A percentile compares a stretch with the other conserved stretches of the same genome.
phyloP scores from a whole-genome alignment of 345 rosid genomes.

The Kernera saxatilis region DNA sequence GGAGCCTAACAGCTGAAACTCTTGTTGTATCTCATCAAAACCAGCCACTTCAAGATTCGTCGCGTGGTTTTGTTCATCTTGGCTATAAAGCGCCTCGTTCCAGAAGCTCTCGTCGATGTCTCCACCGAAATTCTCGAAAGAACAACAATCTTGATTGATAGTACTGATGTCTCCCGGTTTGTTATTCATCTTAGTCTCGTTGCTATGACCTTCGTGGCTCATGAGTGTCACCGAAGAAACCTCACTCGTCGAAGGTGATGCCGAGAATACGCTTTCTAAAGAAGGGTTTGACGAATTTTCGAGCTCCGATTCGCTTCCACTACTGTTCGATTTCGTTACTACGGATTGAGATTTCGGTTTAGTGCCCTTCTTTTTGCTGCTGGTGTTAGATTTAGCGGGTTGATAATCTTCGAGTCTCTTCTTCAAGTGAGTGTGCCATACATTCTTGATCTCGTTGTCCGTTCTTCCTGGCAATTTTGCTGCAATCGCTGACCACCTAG shows the following conservation, averaged over 20 bases:
- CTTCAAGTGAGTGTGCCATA: constrained; percentile 93
- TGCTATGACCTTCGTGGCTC: constrained; percentile 14
- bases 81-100: constrained; percentile 39
- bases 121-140: constrained; percentile 35
- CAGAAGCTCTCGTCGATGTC: constrained; percentile 64
- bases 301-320: constrained; percentile 20
- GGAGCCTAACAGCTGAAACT: constrained; percentile 14
- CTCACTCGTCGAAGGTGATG: constrained; percentile 50
- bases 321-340: neutral
- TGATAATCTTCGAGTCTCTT: constrained; percentile 49
- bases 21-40: constrained; percentile 28
- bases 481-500: constrained; percentile 90
- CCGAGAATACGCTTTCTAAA: constrained; percentile 25
- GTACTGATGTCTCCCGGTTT: constrained; percentile 23
- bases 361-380: constrained; percentile 17
- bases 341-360: constrained; percentile 6
- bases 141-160: constrained; percentile 8
- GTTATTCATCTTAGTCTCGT: constrained; percentile 9
- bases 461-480: constrained; percentile 79
- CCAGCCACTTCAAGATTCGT: constrained; percentile 13
- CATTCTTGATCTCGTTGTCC: constrained; percentile 86
- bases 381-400: constrained; percentile 8
- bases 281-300: constrained; percentile 16
- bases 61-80: constrained; percentile 16
- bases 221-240: constrained; percentile 37